Conservation (phyloP, 2,329 filamentous ascomycete species). For the Botrytis elliptica region DNA sequence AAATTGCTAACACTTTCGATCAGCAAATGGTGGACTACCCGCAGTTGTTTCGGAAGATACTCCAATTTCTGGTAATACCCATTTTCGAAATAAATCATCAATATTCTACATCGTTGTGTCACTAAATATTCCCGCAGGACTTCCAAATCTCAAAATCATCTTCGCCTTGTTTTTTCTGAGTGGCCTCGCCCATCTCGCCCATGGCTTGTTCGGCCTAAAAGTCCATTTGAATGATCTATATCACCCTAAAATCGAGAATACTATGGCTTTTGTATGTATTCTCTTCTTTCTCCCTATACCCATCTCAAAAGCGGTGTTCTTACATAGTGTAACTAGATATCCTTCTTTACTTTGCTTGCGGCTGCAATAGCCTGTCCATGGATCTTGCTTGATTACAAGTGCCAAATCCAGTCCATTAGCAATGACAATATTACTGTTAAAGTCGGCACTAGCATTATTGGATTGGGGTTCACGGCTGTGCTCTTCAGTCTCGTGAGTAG, state of each 20-base stretch:
- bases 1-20: too few relatives aligned
- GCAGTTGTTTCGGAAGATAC: background rate
- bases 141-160: background rate
- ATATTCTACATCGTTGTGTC: too few relatives aligned
- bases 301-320: too few relatives aligned
- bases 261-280: background rate
- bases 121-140: background rate
- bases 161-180: background rate
- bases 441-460: background rate
- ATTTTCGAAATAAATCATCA: too few relatives aligned
- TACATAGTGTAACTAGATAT: background rate
- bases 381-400: background rate
- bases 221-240: background rate
- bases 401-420: background rate
- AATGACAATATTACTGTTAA: background rate
- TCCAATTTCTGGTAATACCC: background rate
- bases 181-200: background rate
- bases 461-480: background rate
- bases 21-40: background rate
- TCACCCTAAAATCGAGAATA: background rate
- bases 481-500: slow-evolving; percentile 1
- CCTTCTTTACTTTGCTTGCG: background rate
- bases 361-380: background rate
- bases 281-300: background rate
- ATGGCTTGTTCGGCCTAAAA: background rate